Evolutionary conservation across 2,329 filamentous ascomycete species (phyloP).

Genomic region (Claviceps humidiphila): DNA sequence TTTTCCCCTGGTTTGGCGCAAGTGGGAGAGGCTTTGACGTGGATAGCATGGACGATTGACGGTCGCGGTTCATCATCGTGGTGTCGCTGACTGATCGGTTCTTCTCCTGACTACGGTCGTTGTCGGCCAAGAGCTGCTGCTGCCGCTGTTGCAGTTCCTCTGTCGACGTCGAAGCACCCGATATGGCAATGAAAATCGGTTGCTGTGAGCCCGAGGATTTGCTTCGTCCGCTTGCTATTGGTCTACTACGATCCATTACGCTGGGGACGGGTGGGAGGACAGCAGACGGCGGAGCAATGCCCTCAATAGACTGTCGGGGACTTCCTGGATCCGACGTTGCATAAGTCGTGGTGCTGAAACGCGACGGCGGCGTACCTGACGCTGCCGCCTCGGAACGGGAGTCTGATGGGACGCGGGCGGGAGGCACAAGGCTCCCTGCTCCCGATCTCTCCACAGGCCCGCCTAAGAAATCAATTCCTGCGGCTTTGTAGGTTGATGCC

Average conservation of each 20-base stretch:
- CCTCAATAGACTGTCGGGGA: slow-evolving; percentile 14
- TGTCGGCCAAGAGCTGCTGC: background rate
- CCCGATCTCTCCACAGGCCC: slow-evolving; percentile 8
- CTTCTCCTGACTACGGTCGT: background rate
- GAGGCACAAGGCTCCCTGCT: background rate
- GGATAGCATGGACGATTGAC: slow-evolving; percentile 21
- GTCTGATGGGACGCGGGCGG: slow-evolving; percentile 8
- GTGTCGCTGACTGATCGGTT: slow-evolving; percentile 3
- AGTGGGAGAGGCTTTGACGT: slow-evolving; percentile 47
- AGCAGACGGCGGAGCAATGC: slow-evolving; percentile 14
- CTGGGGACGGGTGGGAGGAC: slow-evolving; percentile 12
- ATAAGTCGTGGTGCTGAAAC: slow-evolving; percentile 52
- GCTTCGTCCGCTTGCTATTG: slow-evolving; percentile 14
- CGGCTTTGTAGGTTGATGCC: background rate
- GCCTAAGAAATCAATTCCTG: slow-evolving; percentile 8
- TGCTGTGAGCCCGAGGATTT: slow-evolving; percentile 11
- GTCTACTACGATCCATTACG: slow-evolving; percentile 21
- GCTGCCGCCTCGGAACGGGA: slow-evolving; percentile 19
- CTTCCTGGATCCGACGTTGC: slow-evolving; percentile 30
- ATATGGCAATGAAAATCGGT: slow-evolving; percentile 18
- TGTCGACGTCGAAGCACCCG: slow-evolving; percentile 3
- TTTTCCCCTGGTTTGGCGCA: slow-evolving; percentile 44
- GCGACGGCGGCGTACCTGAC: slow-evolving; percentile 39
- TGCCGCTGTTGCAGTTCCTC: background rate
- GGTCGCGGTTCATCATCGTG: slow-evolving; percentile 7